phyloP scores from a whole-genome alignment of 306 rosid species.

The Fragaria iinumae region DNA sequence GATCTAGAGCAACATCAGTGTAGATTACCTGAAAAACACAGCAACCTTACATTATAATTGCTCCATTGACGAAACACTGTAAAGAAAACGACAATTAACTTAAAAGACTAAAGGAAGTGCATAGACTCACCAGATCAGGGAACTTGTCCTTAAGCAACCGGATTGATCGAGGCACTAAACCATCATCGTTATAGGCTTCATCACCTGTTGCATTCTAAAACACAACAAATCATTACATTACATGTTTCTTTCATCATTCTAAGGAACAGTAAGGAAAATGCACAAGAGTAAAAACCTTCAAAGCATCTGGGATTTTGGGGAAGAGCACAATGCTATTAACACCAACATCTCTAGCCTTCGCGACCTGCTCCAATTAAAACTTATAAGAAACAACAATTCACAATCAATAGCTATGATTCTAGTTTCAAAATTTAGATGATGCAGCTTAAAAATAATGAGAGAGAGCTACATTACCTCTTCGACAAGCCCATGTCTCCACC shows the following conservation, averaged over 20 bases:
- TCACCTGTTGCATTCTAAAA: slow-evolving; percentile 75
- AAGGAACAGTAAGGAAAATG: not conserved
- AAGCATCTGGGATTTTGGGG: slow-evolving; percentile 94
- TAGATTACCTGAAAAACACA: slow-evolving; percentile 61
- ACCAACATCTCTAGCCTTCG: slow-evolving; percentile 87
- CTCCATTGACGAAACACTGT: slow-evolving; percentile 13
- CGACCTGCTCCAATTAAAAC: slow-evolving; percentile 54
- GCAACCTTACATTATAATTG: slow-evolving; percentile 11
- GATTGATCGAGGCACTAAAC: slow-evolving; percentile 87
- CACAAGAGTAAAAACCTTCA: slow-evolving; percentile 58
- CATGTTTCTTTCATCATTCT: not conserved
- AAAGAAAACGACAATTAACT: slow-evolving; percentile 18
- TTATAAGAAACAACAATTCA: not conserved
- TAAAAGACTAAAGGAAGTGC: not conserved
- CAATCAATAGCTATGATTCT: not conserved
- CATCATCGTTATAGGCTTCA: slow-evolving; percentile 86
- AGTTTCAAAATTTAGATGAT: not conserved
- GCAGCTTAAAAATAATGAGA: not conserved
- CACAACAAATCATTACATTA: slow-evolving; percentile 20
- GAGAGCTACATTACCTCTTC: slow-evolving; percentile 63
- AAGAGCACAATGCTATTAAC: slow-evolving; percentile 84
- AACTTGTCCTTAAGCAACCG: slow-evolving; percentile 85
- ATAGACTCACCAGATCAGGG: slow-evolving; percentile 85
- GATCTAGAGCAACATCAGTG: slow-evolving; percentile 97
- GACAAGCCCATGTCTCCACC: slow-evolving; percentile 96